These are phyloP conservation scores for Hemerocallis citrina DNA, from an alignment of 106 monocot genomes.

Conservation along the genomic window DNA sequence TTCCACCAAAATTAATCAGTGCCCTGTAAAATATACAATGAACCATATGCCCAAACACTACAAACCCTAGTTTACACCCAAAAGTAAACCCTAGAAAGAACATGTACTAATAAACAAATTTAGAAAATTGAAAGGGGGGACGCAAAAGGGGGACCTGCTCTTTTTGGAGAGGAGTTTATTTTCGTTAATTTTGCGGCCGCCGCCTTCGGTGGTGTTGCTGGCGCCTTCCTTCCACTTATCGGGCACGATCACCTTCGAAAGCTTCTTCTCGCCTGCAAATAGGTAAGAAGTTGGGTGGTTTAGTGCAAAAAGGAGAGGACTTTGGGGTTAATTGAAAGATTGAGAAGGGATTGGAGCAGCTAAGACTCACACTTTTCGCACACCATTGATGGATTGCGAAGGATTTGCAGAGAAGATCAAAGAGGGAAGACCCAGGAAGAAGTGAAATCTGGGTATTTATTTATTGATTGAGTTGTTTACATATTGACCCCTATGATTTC, in stretches of 20 bases:
- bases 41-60: too few relatives aligned
- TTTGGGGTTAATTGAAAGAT: not conserved
- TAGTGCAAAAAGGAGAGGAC: not conserved
- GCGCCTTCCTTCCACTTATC: conserved; percentile 99
- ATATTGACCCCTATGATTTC: too few relatives aligned
- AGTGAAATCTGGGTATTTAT: too few relatives aligned
- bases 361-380: conserved; percentile 82
- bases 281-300: not conserved
- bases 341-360: not conserved
- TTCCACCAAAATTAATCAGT: too few relatives aligned
- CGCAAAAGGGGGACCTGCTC: conserved; percentile 28
- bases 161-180: conserved; percentile 98
- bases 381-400: conserved; percentile 47
- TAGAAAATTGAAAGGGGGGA: not conserved
- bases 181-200: conserved; percentile 99
- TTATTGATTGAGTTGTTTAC: too few relatives aligned
- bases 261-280: conserved; percentile 92
- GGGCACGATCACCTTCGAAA: conserved; percentile 96
- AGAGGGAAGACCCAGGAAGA: too few relatives aligned
- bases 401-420: too few relatives aligned
- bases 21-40: too few relatives aligned
- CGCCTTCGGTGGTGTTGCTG: conserved; percentile 91
- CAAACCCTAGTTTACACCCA: too few relatives aligned
- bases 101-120: not conserved
- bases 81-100: conserved; percentile 5